These are phyloP conservation scores for Annulohypoxylon stygium DNA, from an alignment of 495 filamentous ascomycete genomes.

Conservation along the genomic window DNA sequence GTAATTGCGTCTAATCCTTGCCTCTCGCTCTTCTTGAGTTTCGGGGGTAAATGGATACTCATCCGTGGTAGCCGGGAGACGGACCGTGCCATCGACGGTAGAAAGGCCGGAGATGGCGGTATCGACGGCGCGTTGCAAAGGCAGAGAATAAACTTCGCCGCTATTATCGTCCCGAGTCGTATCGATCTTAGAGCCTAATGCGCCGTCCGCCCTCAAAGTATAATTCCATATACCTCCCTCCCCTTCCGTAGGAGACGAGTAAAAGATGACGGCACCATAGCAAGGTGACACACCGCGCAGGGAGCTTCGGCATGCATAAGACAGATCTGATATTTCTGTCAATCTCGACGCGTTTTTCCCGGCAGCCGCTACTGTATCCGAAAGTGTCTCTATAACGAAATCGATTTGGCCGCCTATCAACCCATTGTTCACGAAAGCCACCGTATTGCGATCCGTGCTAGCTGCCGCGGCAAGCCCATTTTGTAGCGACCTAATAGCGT, in stretches of 20 bases:
- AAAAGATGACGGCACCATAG: constrained; percentile 81
- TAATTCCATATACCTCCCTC: constrained; percentile 82
- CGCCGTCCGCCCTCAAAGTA: constrained; percentile 78
- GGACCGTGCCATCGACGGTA: constrained; percentile 52
- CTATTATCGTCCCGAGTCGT: constrained; percentile 72
- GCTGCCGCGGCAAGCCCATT: constrained; percentile 67
- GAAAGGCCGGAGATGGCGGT: constrained; percentile 72
- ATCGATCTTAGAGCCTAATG: constrained; percentile 69
- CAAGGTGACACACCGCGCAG: constrained; percentile 79
- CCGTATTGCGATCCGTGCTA: constrained; percentile 66
- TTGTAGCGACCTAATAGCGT: constrained; percentile 69
- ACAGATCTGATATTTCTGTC: constrained; percentile 65
- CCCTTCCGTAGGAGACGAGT: constrained; percentile 77
- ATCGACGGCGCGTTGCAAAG: constrained; percentile 83
- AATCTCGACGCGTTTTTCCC: constrained; percentile 70
- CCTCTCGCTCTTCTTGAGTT: constrained; percentile 72
- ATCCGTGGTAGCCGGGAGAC: constrained; percentile 62
- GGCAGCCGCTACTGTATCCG: constrained; percentile 61
- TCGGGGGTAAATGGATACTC: constrained; percentile 81
- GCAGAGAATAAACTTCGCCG: constrained; percentile 78
- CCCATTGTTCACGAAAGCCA: constrained; percentile 87
- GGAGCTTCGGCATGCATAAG: constrained; percentile 71
- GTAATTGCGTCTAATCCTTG: constrained; percentile 72
- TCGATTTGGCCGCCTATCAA: constrained; percentile 77
- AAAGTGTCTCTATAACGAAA: constrained; percentile 73